A percentile compares a stretch with the other conserved stretches of the same genome.
phyloP scores from a whole-genome alignment of 306 rosid species.

The Malus sieversii region DNA sequence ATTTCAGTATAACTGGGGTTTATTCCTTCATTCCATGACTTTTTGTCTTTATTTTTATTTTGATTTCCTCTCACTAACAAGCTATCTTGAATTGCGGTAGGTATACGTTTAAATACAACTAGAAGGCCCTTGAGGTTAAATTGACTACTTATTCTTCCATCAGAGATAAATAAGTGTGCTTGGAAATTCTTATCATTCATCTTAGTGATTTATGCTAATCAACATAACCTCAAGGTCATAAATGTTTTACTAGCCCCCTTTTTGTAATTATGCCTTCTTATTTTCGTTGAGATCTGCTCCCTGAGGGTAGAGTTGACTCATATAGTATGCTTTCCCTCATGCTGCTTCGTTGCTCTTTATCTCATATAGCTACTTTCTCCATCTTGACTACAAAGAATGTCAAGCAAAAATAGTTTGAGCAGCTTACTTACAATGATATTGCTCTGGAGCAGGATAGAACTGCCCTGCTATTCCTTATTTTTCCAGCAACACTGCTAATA shows the following conservation, averaged over 20 bases:
- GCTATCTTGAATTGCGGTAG: not conserved
- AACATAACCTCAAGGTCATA: not conserved
- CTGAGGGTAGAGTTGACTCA: not conserved
- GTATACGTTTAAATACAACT: not conserved
- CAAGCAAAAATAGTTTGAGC: not conserved
- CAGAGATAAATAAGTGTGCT: not conserved
- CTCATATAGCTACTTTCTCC: not conserved
- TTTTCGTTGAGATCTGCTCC: not conserved
- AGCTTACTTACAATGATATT: slow-evolving; percentile 10
- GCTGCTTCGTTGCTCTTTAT: not conserved
- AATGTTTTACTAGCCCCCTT: not conserved
- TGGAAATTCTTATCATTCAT: not conserved
- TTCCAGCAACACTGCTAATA: slow-evolving; percentile 66
- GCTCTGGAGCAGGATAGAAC: slow-evolving; percentile 79
- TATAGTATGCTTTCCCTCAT: not conserved
- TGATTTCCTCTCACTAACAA: not conserved
- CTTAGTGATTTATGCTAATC: not conserved
- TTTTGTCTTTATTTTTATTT: not conserved
- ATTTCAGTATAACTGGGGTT: not conserved
- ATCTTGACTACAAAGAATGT: not conserved
- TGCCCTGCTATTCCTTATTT: slow-evolving; percentile 85
- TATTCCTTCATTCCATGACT: not conserved
- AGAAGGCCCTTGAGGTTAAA: not conserved
- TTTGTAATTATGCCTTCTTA: not conserved
- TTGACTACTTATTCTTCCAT: not conserved